A percentile compares a stretch with the other conserved stretches of the same genome.
Conservation (phyloP, 306 rosid genomes). For the Vicia sativa region DNA sequence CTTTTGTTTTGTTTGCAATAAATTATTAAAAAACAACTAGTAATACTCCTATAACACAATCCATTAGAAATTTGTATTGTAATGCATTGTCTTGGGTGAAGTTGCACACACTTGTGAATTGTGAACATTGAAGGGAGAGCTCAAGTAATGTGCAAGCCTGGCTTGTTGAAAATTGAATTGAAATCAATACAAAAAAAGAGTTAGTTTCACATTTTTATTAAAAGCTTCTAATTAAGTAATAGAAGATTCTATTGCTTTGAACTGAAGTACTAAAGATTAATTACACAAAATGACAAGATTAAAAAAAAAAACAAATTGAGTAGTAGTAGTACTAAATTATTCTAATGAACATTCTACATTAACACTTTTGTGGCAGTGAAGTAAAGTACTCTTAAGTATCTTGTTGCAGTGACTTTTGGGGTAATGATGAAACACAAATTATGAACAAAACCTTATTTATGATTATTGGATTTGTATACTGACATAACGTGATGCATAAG, state of each 20-base stretch:
- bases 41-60: neutral
- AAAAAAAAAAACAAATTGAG: neutral
- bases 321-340: neutral
- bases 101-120: conserved; percentile 49
- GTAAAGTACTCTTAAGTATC: conserved; percentile 30
- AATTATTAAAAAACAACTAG: neutral
- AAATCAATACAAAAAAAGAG: conserved; percentile 46
- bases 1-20: neutral
- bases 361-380: conserved; percentile 35
- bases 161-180: conserved; percentile 60
- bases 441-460: conserved; percentile 8
- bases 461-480: conserved; percentile 25
- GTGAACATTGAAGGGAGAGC: conserved; percentile 66
- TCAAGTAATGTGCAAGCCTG: conserved; percentile 63
- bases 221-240: conserved; percentile 40
- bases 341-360: conserved; percentile 8
- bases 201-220: conserved; percentile 31
- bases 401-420: conserved; percentile 36
- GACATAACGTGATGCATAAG: conserved; percentile 46
- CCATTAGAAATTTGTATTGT: conserved; percentile 8
- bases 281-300: neutral
- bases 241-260: conserved; percentile 25
- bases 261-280: conserved; percentile 28
- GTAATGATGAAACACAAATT: conserved; percentile 7
- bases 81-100: conserved; percentile 38